Evolutionary conservation across 164 flowering plant species (phyloP), one percentile per base, ranked within the genome.

Genomic region (Sedum album): DNA sequence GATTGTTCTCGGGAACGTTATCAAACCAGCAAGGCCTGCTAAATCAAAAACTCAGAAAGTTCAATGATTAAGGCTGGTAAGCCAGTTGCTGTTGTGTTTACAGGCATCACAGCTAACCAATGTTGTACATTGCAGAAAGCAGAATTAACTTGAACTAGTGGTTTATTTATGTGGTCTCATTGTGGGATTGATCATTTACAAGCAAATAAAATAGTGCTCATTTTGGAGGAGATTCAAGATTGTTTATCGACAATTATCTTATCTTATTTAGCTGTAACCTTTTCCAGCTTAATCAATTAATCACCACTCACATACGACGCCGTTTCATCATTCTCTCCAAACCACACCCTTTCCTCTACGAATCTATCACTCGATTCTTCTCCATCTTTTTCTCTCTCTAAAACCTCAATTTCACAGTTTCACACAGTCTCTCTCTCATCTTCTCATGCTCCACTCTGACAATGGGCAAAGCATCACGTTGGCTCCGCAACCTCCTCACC

Each of bases 11-110:
- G 82, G 96, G 26, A 66, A 78, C 26, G 39, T 86, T 14, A 75
- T 90, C 46, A 91, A 87, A 72, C 96, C 96, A 9, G 76, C 85
- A 61, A 88, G 66, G 77, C 85, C 95, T 11, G 75, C 75, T 57
- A 81, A 82, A 65, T 73, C 90, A 8, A 86, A 89, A 77, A 82
- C 83, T 71, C 80, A 80, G 53, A 90, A 88, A 76, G 93, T 78
- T 55, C 68, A 88, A 70, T 87, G 81, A 85, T 73, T 33, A 33
- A 23, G 30, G 6, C 15, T 9, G 60, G 30, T 57, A 28, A 57
- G 18, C 33, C 20, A 13, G 18, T 26, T 57, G 31, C 62, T 20
- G 20, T 57, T 14, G 30, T 55, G 33, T 57, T 57, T 28, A 6
- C 33, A 11, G 17, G 33, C 62, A 28, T 57, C 13, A 57, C 62